Evolutionary conservation across 2,329 filamentous ascomycete genomes (phyloP), one percentile per base, ranked within the genome.

Genomic region (Chaetomium olivaceum): DNA sequence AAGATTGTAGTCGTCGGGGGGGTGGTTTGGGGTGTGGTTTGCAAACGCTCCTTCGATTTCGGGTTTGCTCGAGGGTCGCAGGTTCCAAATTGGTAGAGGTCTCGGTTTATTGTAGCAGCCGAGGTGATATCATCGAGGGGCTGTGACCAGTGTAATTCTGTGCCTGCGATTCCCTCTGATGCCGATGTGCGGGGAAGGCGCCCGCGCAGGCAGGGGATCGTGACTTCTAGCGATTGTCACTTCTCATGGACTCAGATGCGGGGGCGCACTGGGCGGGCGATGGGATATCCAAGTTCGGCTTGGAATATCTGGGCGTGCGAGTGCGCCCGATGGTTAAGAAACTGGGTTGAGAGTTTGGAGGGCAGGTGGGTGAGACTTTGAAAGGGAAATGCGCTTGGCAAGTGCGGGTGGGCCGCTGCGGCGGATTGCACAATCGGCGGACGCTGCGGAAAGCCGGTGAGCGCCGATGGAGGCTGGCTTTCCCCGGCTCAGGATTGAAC

Each of bases 201-300:
- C 73, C 74, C 77, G 77, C 67, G 76, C 72, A 66, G 75, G 71
- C 71, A 73, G 72, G 73, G 72, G 73, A 83, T 81, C 83, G 82
- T 81, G 82, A 82, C 78, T 76, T 71, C 80, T 86, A 87, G 76
- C 81, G 80, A 78, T 81, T 81, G 79, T 81, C 78, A 77, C 80
- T 79, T 82, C 81, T 81, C 85, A 87, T 87, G 83, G 82, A 80
- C 82, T 74, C 74, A 57, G 66, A 58, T 51, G 57, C 67, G 43
- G 61, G 61, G 39, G 39, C 16, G 62, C 62, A 64, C 68, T 4
- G 36, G 33, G 23, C 19, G 43, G 43, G 43, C 50, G 61, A 50
- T 48, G 33, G 11, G 54, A 31, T 31, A 39, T 25, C 36, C 46
- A 19, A 39, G 46, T 27, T 57, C 19, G 27, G 60, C 23, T 29